These are phyloP conservation scores for Thuidium tamariscinum DNA, from an alignment of 225 moss, liverwort and hornwort species.

Conservation along the genomic window DNA sequence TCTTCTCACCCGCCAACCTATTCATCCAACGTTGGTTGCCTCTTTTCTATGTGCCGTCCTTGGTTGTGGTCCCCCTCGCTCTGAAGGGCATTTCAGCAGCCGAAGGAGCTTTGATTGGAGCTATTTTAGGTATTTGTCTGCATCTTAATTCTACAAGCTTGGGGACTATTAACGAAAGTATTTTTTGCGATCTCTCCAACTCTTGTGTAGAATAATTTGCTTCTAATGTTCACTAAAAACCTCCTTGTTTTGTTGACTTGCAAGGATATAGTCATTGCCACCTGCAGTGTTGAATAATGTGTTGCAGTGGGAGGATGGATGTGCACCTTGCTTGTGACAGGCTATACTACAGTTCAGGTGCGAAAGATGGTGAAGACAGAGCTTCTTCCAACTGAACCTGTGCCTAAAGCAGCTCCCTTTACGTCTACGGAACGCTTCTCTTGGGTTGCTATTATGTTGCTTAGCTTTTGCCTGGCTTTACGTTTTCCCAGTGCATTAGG, in stretches of 20 bases:
- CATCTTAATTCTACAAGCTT: background rate
- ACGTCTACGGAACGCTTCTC: conserved; percentile 42
- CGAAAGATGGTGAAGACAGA: conserved; percentile 78
- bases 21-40: conserved; percentile 99
- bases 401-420: conserved; percentile 71
- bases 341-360: conserved; percentile 66
- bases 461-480: conserved; percentile 49
- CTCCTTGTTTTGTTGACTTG: background rate
- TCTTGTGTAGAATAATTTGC: background rate
- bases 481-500: conserved; percentile 75
- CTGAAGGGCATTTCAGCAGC: conserved; percentile 70
- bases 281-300: background rate
- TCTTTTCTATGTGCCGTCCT: conserved; percentile 92
- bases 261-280: background rate
- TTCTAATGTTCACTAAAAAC: background rate
- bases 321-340: conserved; percentile 69
- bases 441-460: conserved; percentile 31
- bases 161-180: background rate
- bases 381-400: conserved; percentile 58
- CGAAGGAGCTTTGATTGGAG: conserved; percentile 62
- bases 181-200: background rate
- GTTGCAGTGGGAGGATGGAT: conserved; percentile 65
- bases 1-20: conserved; percentile 65
- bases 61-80: conserved; percentile 82
- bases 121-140: conserved; percentile 40